Base-by-base conservation (phyloP, 2,329 filamentous ascomycete genomes). In the Hypocrella siamensis region DNA sequence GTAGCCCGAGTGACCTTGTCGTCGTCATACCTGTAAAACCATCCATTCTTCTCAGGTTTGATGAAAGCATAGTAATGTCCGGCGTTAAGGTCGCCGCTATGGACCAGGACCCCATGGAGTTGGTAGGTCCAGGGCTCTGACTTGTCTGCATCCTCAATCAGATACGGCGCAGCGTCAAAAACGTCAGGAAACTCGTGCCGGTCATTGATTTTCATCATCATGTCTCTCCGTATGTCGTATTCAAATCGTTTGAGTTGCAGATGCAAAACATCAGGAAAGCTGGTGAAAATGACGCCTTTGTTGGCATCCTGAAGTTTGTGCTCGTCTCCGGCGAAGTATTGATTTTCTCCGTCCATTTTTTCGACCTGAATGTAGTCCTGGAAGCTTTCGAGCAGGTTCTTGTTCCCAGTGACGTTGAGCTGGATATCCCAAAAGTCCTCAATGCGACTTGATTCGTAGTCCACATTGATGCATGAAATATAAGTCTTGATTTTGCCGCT, bases 381-480 rank as follows among this genome's bases (percentile, higher is more conserved):
- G 63, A 98, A 96, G 49, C 88, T 96, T 46, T 92, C 85, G 40
- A 93, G 79, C 19, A 98, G 63, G 38, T 81, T 88, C 58, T 83
- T 85, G 65, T 93, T 94, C 19, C 85, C 86, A 40, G 81, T 80
- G 31, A 98, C 92, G 43, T 96, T 98, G 43, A 98, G 71, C 52
- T 98, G 90, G 37, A 98, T 83, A 51, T 98, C 90, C 90, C 90
- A 98, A 53, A 94, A 98, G 45, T 98, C 92, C 54, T 98, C 90
- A 42, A 90, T 74, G 38, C 88, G 74, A 39, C 86, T 93, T 16
- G 85, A 94, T 60, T 96, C 88, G 60, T 93, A 98, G 46, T 93
- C 78, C 39, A 98, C 92, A 53, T 98, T 90, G 53, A 98, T 94
- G 60, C 92, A 98, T 16, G 83, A 92, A 41, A 98, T 92, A 55